Percentiles rank a stretch among this genome's conserved stretches.
Conservation (phyloP, 2,329 filamentous ascomycete species). For the Diatrype stigma region DNA sequence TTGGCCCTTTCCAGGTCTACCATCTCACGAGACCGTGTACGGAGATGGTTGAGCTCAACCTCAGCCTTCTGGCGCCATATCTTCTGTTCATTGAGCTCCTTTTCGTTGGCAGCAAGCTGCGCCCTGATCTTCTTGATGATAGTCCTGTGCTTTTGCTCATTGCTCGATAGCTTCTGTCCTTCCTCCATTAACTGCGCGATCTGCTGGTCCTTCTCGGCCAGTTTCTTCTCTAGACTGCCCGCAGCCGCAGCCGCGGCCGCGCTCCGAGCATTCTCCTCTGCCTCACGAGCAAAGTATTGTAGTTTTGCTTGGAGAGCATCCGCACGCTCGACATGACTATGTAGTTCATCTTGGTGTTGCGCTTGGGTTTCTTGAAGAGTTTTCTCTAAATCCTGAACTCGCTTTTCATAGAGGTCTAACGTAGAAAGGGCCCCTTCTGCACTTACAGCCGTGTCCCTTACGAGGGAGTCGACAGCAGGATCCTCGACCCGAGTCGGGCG, state of each 20-base stretch:
- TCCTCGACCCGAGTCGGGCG: conserved; percentile 1
- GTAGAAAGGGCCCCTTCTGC: conserved; percentile 8
- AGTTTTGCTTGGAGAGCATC: conserved; percentile 90
- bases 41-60: conserved; percentile 44
- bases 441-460: not conserved
- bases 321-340: conserved; percentile 80
- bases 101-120: conserved; percentile 63
- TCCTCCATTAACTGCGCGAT: conserved; percentile 90
- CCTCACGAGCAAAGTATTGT: conserved; percentile 78
- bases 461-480: not conserved
- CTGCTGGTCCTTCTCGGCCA: conserved; percentile 86
- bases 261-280: conserved; percentile 69
- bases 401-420: conserved; percentile 35
- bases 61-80: conserved; percentile 56
- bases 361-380: conserved; percentile 35
- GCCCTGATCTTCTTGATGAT: conserved; percentile 77
- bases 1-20: conserved; percentile 53
- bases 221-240: conserved; percentile 68
- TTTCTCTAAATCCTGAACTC: conserved; percentile 34
- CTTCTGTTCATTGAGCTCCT: conserved; percentile 56
- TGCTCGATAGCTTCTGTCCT: conserved; percentile 80
- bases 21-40: conserved; percentile 43
- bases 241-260: conserved; percentile 57
- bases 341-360: conserved; percentile 75
- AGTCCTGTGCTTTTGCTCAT: conserved; percentile 77